Percentiles rank a stretch among this genome's conserved stretches.
Conservation (phyloP, 108 stramenopile species). For the Cylindrotheca fusiformis region DNA sequence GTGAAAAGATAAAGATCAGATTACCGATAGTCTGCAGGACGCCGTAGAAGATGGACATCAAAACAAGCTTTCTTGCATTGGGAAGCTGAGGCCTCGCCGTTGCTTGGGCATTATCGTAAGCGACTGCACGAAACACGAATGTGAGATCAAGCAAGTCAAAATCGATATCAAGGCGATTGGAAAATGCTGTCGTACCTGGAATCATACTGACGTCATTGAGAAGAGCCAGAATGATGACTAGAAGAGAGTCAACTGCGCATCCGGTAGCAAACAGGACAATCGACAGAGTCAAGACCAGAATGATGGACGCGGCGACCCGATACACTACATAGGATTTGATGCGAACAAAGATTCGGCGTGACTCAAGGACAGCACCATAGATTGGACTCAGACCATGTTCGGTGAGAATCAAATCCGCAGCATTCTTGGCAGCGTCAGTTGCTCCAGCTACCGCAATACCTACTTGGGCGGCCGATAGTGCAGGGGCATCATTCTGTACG, state of each 20-base stretch:
- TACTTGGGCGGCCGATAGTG: constrained; percentile 77
- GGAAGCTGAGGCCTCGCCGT: constrained; percentile 20
- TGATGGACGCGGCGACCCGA: constrained; percentile 66
- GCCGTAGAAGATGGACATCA: constrained; percentile 46
- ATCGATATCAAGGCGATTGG: too few relatives aligned
- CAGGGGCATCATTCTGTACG: constrained; percentile 91
- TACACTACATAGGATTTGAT: constrained; percentile 82
- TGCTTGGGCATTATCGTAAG: constrained; percentile 80
- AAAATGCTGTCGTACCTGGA: constrained; percentile 48
- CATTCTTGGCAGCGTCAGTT: constrained; percentile 89
- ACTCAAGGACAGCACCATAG: constrained; percentile 72
- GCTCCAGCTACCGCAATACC: constrained; percentile 84
- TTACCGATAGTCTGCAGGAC: constrained; percentile 44
- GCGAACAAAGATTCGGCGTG: constrained; percentile 72
- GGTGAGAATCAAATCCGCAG: constrained; percentile 84
- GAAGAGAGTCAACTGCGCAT: constrained; percentile 75
- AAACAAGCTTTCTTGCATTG: constrained; percentile 43
- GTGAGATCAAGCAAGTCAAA: too few relatives aligned
- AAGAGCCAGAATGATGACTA: constrained; percentile 73
- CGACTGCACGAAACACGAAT: too few relatives aligned
- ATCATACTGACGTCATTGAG: constrained; percentile 88
- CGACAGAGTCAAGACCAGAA: constrained; percentile 61
- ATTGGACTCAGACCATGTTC: constrained; percentile 78
- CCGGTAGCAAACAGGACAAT: constrained; percentile 58
- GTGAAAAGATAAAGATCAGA: constrained; percentile 53